These are phyloP conservation scores for Colletotrichum lini DNA, from an alignment of 2,329 filamentous ascomycete genomes.

Conservation along the genomic window DNA sequence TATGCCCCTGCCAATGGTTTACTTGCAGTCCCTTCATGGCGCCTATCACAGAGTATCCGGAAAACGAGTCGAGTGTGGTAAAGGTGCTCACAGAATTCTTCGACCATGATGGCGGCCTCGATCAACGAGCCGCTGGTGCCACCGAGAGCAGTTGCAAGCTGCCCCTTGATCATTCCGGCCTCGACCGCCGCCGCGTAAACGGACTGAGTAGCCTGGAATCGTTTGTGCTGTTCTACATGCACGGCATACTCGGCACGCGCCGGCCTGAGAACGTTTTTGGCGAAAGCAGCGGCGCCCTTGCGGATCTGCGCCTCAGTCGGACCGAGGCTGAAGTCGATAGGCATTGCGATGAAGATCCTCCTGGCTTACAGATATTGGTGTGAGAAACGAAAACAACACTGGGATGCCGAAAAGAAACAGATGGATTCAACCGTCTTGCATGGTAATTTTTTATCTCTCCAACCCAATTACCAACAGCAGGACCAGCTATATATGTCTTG, in stretches of 20 bases:
- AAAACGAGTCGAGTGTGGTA: too few species aligned
- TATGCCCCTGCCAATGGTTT: background rate
- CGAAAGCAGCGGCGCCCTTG: background rate
- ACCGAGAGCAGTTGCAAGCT: slow-evolving; percentile 61
- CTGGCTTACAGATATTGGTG: background rate
- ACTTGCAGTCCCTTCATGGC: too few species aligned
- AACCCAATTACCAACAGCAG: too few species aligned
- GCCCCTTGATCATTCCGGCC: slow-evolving; percentile 55
- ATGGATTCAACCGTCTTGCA: too few species aligned
- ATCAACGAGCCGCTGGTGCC: slow-evolving; percentile 61
- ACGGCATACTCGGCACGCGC: background rate
- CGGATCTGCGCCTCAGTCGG: background rate
- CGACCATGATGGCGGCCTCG: slow-evolving; percentile 65
- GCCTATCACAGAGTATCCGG: fast-evolving
- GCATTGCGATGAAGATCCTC: background rate
- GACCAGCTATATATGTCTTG: too few species aligned
- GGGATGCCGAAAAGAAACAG: background rate
- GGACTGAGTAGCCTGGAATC: slow-evolving; percentile 1
- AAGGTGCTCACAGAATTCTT: slow-evolving; percentile 60
- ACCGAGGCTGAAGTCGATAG: slow-evolving; percentile 2
- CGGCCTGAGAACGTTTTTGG: background rate
- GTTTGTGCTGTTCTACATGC: background rate
- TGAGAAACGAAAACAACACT: background rate
- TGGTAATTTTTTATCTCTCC: too few species aligned
- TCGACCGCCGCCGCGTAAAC: background rate